Evolutionary conservation across 2,329 filamentous ascomycete species (phyloP), one percentile per base, ranked within the genome.

Genomic region (Neonectria punicea): DNA sequence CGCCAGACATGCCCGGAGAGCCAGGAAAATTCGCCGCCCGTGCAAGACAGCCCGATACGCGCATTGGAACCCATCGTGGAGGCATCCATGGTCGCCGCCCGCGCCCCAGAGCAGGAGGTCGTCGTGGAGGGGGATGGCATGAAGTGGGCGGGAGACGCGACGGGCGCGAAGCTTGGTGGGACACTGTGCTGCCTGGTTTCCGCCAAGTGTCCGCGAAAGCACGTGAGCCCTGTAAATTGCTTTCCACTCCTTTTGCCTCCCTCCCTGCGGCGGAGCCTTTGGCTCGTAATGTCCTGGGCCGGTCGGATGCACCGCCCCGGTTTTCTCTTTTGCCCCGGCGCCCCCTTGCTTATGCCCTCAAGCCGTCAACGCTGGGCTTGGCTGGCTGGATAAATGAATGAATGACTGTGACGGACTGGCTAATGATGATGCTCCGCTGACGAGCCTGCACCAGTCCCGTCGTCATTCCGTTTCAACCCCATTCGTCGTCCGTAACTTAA

Each of bases 121-220:
- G 69, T 77, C 65, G 65, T 75, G 76, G 78, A 76, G 79, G 80
- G 25, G 78, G 71, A 76, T 78, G 75, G 72, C 71, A 75, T 77
- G 78, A 80, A 70, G 79, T 80, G 74, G 75, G 73, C 70, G 79
- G 78, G 76, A 80, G 79, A 82, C 81, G 81, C 81, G 81, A 79
- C 78, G 75, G 78, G 75, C 79, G 79, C 79, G 79, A 76, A 77
- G 66, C 75, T 76, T 78, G 73, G 77, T 74, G 76, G 76, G 73
- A 71, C 72, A 71, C 71, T 70, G 74, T 75, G 72, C 57, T 65
- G 69, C 75, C 67, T 66, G 67, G 72, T 70, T 68, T 66, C 74
- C 79, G 76, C 80, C 78, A 82, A 74, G 74, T 77, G 74, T 73
- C 74, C 81, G 78, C 81, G 81, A 79, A 80, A 78, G 75, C 81